These are phyloP conservation scores for Spizellomyces punctatus DNA, from an alignment of 192 early-diverging fungal genomes.

Conservation along the genomic window DNA sequence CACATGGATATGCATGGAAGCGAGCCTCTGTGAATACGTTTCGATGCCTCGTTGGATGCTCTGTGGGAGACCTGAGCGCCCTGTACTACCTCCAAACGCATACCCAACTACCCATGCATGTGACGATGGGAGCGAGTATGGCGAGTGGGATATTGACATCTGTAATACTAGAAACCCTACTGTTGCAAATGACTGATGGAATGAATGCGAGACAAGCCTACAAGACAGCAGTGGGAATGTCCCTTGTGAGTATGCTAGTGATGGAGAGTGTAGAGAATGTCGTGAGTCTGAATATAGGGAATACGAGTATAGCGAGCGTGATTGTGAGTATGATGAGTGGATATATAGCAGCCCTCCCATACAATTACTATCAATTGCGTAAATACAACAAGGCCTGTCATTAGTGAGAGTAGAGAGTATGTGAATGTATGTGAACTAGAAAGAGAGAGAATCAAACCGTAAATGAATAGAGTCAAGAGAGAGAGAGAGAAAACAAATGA, in stretches of 20 bases:
- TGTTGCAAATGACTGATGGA: conserved; percentile 28
- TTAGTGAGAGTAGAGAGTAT: conserved; percentile 12
- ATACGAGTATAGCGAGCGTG: too few relatives aligned
- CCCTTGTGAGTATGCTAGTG: conserved; percentile 55
- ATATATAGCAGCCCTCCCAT: conserved; percentile 56
- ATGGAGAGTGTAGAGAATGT: conserved; percentile 59
- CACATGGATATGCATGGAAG: conserved; percentile 2
- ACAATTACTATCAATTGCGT: conserved; percentile 57
- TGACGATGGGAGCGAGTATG: conserved; percentile 51
- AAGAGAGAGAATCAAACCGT: too few relatives aligned
- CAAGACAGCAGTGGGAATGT: conserved; percentile 62
- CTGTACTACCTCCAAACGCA: conserved; percentile 55
- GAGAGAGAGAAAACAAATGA: too few relatives aligned
- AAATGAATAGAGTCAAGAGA: too few relatives aligned
- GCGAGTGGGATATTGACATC: conserved; percentile 52
- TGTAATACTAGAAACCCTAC: conserved; percentile 49
- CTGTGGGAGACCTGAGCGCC: conserved; percentile 52
- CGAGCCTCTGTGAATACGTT: conserved; percentile 51
- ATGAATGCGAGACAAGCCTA: conserved; percentile 36
- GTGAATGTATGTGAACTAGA: too few relatives aligned
- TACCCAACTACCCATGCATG: conserved; percentile 40
- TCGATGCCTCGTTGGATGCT: conserved; percentile 59
- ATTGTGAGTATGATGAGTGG: conserved; percentile 40
- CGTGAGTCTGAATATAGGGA: conserved; percentile 34
- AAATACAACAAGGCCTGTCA: conserved; percentile 57